phyloP scores from a whole-genome alignment of 257 asterid species.

The Scutellaria minor region DNA sequence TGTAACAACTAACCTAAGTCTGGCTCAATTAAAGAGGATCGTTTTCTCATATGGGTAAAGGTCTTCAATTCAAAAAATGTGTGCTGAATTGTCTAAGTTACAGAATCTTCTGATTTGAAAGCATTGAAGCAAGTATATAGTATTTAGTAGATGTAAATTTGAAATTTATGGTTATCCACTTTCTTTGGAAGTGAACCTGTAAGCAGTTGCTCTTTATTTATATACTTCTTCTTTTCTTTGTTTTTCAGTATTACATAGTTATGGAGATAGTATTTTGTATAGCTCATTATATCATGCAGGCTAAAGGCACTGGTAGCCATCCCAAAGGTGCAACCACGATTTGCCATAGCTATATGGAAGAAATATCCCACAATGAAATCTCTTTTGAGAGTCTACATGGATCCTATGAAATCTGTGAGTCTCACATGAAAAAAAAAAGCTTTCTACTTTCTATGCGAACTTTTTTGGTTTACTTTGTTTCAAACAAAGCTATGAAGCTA shows the following conservation, averaged over 20 bases:
- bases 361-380: conserved; percentile 96
- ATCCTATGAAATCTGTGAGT: conserved; percentile 86
- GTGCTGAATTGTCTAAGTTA: conserved; percentile 3
- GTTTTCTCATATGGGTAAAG: background rate
- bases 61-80: background rate
- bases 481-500: conserved; percentile 13
- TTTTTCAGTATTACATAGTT: background rate
- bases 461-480: conserved; percentile 28
- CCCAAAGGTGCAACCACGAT: conserved; percentile 96
- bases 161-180: background rate
- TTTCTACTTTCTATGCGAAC: conserved; percentile 7
- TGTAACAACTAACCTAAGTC: background rate
- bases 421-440: conserved; percentile 3
- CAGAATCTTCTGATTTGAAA: background rate
- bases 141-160: background rate
- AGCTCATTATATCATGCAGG: conserved; percentile 56
- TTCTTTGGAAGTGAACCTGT: conserved; percentile 26
- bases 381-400: conserved; percentile 87
- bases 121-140: background rate
- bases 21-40: background rate
- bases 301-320: conserved; percentile 84
- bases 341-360: conserved; percentile 90
- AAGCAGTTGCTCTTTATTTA: conserved; percentile 9
- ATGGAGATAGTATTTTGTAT: background rate
- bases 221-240: background rate